phyloP scores from a whole-genome alignment of 2,329 filamentous ascomycete genomes.

The Tolypocladium inflatum region DNA sequence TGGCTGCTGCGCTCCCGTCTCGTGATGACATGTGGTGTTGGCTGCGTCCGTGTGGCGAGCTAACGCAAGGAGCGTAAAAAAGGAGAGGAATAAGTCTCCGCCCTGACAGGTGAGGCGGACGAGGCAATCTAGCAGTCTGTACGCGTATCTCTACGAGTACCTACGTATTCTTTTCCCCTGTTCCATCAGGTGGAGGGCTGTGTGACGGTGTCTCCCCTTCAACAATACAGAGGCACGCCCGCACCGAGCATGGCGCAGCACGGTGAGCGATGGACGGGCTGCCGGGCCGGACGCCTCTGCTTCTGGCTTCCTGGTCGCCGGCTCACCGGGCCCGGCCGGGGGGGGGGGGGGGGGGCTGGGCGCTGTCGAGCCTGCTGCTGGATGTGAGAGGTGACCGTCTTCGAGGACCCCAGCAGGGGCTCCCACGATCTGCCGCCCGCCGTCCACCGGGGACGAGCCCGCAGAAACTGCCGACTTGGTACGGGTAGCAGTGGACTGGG shows the following conservation, averaged over 20 bases:
- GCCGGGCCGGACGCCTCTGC: background rate
- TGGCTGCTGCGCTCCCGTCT: background rate
- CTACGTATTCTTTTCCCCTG: background rate
- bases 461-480: background rate
- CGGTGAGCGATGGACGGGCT: too few relatives aligned
- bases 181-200: background rate
- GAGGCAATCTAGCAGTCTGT: background rate
- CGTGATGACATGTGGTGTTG: background rate
- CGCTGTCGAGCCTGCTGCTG: background rate
- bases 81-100: background rate
- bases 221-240: too few relatives aligned
- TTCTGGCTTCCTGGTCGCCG: background rate
- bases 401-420: background rate
- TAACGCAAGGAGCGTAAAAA: background rate
- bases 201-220: background rate
- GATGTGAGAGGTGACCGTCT: background rate
- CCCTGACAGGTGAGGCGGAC: background rate
- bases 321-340: background rate
- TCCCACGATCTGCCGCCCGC: background rate
- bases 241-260: too few relatives aligned
- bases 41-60: background rate
- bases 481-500: background rate
- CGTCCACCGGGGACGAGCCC: background rate
- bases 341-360: too few relatives aligned
- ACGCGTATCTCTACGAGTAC: background rate